These are phyloP conservation scores for Botrytis tulipae DNA, from an alignment of 2,329 filamentous ascomycete species.

Conservation along the genomic window DNA sequence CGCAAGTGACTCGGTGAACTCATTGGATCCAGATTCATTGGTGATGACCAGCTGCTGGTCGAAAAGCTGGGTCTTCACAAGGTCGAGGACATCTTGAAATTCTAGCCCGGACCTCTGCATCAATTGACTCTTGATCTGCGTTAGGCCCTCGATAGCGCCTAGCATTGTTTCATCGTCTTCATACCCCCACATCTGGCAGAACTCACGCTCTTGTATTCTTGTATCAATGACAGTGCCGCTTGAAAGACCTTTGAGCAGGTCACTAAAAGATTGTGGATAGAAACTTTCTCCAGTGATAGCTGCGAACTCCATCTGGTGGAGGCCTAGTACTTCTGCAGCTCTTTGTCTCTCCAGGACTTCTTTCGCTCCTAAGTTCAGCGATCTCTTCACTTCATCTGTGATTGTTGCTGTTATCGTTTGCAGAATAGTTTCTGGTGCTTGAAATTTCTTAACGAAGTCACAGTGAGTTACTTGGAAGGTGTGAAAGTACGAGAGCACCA, in stretches of 20 bases:
- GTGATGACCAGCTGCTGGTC: background rate
- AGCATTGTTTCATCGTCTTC: background rate
- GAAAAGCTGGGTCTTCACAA: background rate
- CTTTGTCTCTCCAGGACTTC: background rate
- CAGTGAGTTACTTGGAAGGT: too few species aligned
- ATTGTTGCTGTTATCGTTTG: too few species aligned
- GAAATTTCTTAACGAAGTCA: too few species aligned
- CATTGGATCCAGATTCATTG: background rate
- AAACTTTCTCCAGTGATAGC: background rate
- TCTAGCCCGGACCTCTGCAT: background rate
- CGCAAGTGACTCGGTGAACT: background rate
- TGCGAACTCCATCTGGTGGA: background rate
- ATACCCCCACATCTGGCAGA: background rate
- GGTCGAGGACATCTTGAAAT: background rate
- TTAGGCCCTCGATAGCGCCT: background rate
- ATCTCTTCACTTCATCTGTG: too few species aligned
- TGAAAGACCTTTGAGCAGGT: background rate
- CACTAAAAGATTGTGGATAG: background rate
- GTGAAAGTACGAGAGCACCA: too few species aligned
- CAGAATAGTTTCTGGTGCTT: too few species aligned
- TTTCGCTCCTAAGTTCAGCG: too few species aligned
- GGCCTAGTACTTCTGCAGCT: background rate
- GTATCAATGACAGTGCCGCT: background rate
- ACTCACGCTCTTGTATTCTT: background rate
- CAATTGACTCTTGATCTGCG: background rate